Evolutionary conservation across 2,329 filamentous ascomycete genomes (phyloP), one percentile per base, ranked within the genome.

Genomic region (Capronia coronata): DNA sequence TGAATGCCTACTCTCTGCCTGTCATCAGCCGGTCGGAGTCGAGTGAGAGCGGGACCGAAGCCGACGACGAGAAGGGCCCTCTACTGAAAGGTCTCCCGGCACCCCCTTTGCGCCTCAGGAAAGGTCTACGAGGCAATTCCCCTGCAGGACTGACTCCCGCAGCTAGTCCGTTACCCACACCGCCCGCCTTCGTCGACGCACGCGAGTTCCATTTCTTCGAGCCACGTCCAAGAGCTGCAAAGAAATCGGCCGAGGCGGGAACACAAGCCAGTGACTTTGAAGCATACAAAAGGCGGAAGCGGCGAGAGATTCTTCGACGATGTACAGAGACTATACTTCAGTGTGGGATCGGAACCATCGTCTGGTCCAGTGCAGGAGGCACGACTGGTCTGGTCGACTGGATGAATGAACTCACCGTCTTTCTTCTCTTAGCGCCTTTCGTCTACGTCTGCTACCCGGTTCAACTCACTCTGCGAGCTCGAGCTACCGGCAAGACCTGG

Each of bases 11-110:
- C 43, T 38, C 45, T 23, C 37, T 52, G 38, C 44, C 42, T 29
- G 29, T 45, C 10, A 29, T 43, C 32, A 62, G 46, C 61, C 80
- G 60, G 63, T 63, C 67, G 4, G 66, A 63, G 59, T 79, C 79
- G 9, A 95, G 87, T 66, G 90, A 95, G 59, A 95, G 89, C 65
- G 91, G 91, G 19, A 94, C 90, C 14, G 91, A 97, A 65, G 91
- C 91, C 32, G 91, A 96, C 62, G 91, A 97, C 70, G 91, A 97
- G 67, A 86, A 90, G 56, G 75, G 74, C 37, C 66, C 70, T 3
- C 83, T 91, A 59, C 74, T 95, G 49, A 93, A 85, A 65, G 86
- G 89, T 0, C 71, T 96, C 18, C 90, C 91, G 1, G 87, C 90
- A 2, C 86, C 90, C 1, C 83, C 77, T n/a, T 60, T 76, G 7